Conservation (phyloP, 148 eudicot genomes). For the Suaeda aralocaspica region DNA sequence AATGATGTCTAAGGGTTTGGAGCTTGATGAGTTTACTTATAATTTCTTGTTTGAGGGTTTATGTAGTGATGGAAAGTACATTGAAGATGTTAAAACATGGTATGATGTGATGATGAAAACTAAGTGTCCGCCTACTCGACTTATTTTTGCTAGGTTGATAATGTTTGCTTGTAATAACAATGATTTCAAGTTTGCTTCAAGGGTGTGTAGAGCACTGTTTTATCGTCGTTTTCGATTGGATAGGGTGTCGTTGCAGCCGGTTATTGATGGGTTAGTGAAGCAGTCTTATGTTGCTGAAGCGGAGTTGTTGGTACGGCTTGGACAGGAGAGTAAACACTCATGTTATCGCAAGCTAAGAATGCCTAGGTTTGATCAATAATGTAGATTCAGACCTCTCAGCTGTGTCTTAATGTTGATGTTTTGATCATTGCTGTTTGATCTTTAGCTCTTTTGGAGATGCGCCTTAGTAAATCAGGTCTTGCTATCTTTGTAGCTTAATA, state of each 20-base stretch:
- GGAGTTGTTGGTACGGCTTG: slow-evolving; percentile 27
- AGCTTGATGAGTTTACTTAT: slow-evolving; percentile 25
- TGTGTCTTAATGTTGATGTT: background rate
- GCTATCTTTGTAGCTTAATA: slow-evolving; percentile 1
- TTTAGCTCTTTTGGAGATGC: background rate
- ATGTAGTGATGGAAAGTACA: slow-evolving; percentile 20
- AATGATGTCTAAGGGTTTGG: slow-evolving; percentile 23
- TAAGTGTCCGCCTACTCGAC: slow-evolving; percentile 4
- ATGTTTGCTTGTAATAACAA: slow-evolving; percentile 29
- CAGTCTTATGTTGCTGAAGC: slow-evolving; percentile 26
- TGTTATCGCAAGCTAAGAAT: slow-evolving; percentile 22
- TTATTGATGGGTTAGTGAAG: slow-evolving; percentile 32
- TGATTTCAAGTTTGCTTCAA: slow-evolving; percentile 29
- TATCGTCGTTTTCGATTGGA: slow-evolving; percentile 3
- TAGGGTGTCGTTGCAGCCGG: slow-evolving; percentile 29
- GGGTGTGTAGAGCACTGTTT: slow-evolving; percentile 23
- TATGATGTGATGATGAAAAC: slow-evolving; percentile 16
- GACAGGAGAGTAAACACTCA: slow-evolving; percentile 21
- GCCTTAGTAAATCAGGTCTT: background rate
- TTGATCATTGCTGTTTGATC: background rate
- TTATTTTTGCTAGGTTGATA: slow-evolving; percentile 20
- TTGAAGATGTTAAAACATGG: slow-evolving; percentile 34
- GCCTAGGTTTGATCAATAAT: slow-evolving; percentile 1
- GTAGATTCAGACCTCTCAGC: background rate
- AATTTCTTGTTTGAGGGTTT: slow-evolving; percentile 31